Evolutionary conservation across 1,139 yeast species (phyloP).

Genomic region (Suhomyces taliae): DNA sequence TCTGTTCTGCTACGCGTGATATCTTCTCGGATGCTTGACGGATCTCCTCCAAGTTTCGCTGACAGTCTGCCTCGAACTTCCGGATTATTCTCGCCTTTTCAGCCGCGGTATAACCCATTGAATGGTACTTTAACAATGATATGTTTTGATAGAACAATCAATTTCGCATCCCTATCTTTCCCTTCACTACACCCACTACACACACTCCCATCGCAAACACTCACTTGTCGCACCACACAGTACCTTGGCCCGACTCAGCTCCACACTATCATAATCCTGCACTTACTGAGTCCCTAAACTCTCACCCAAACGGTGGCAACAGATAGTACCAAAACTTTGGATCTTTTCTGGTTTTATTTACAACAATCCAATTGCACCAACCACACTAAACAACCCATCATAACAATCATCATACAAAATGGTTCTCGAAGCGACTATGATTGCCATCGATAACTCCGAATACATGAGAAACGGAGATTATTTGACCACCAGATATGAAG

Average conservation of each 20-base stretch:
- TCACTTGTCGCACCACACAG: no score
- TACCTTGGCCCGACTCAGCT: neutral
- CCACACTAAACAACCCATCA: neutral
- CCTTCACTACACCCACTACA: no score
- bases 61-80: conserved; percentile 24
- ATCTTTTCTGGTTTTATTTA: no score
- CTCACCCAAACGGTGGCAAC: conserved; percentile 9
- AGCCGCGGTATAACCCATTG: conserved; percentile 26
- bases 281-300: neutral
- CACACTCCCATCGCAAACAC: no score
- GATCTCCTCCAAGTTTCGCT: conserved; percentile 19
- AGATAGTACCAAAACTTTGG: neutral
- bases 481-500: conserved; percentile 84
- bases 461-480: conserved; percentile 95
- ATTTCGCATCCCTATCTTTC: neutral
- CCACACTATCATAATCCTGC: conserved; percentile 7
- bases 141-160: conserved; percentile 2
- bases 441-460: conserved; percentile 93
- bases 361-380: neutral
- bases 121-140: no score
- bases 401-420: conserved; percentile 32
- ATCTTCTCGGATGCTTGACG: conserved; percentile 15
- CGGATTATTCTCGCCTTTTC: conserved; percentile 40
- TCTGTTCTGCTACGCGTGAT: conserved; percentile 25
- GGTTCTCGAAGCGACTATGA: conserved; percentile 96